Conservation (phyloP, 1,139 yeast genomes). For the Hansenula anomala region DNA sequence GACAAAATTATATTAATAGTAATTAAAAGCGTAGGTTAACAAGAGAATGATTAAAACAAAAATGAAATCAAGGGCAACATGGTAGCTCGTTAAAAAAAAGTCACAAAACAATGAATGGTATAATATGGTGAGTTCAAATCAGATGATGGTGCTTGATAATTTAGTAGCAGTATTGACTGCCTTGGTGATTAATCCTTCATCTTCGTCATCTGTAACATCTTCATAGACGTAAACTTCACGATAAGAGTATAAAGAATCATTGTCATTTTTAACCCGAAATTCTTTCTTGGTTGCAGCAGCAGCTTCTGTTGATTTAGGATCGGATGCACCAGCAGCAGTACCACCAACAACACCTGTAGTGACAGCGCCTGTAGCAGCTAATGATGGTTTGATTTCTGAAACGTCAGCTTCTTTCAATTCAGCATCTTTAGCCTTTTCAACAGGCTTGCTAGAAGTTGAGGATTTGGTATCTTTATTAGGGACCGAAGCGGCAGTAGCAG, state of each 20-base stretch:
- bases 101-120: too few species aligned
- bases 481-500: background rate
- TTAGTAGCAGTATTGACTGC: background rate
- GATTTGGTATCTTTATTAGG: background rate
- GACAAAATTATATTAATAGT: too few species aligned
- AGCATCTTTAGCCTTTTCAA: too few species aligned
- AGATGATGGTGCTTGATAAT: background rate
- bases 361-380: background rate
- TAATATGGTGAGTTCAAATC: background rate
- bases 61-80: too few species aligned
- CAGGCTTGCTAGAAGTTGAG: too few species aligned
- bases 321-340: background rate
- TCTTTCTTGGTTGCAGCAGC: background rate
- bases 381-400: background rate
- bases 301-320: background rate
- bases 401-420: too few species aligned
- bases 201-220: background rate
- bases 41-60: too few species aligned
- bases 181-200: background rate
- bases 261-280: background rate
- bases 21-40: too few species aligned
- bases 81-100: too few species aligned
- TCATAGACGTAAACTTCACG: conserved; percentile 1
- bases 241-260: conserved; percentile 1
- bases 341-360: background rate